Percentiles rank a stretch among this genome's conserved stretches.
phyloP scores from a whole-genome alignment of 1,284 basidiomycete genomes.

The Papiliotrema laurentii region DNA sequence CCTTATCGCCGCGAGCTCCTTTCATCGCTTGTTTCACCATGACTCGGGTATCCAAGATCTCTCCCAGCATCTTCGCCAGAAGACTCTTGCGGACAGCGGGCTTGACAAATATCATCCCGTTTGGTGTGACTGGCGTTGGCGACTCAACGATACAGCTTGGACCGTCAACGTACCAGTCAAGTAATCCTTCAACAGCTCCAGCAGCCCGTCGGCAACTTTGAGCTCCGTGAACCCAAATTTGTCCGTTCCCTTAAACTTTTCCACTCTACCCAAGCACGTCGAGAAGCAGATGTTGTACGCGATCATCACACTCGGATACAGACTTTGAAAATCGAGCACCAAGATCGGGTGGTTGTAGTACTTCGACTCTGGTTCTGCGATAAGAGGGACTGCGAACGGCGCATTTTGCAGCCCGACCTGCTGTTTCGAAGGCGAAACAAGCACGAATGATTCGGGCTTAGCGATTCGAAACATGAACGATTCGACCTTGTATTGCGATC shows the following conservation, averaged over 20 bases:
- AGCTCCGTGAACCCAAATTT: slow-evolving; percentile 78
- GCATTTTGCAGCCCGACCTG: slow-evolving; percentile 95
- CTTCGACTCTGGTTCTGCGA: slow-evolving; percentile 89
- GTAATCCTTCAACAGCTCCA: slow-evolving; percentile 66
- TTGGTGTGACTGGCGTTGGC: slow-evolving; percentile 71
- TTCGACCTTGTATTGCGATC: slow-evolving; percentile 97
- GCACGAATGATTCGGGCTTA: slow-evolving; percentile 90
- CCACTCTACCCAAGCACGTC: slow-evolving; percentile 86
- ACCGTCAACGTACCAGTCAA: slow-evolving; percentile 59
- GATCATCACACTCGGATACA: slow-evolving; percentile 97
- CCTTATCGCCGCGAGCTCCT: slow-evolving; percentile 67
- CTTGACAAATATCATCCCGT: slow-evolving; percentile 92
- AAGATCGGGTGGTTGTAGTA: slow-evolving; percentile 89
- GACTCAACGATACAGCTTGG: not conserved
- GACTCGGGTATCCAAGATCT: slow-evolving; percentile 90
- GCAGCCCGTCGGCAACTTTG: slow-evolving; percentile 63
- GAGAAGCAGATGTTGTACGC: slow-evolving; percentile 98
- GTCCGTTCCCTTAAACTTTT: slow-evolving; percentile 75
- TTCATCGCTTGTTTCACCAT: slow-evolving; percentile 99
- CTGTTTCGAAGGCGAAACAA: slow-evolving; percentile 77
- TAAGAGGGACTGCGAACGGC: slow-evolving; percentile 81
- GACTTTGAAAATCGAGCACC: slow-evolving; percentile 90
- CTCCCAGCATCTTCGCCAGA: slow-evolving; percentile 84
- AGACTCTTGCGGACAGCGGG: slow-evolving; percentile 76
- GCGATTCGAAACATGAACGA: slow-evolving; percentile 96